These are phyloP conservation scores for Boletellus deceptivus DNA, from an alignment of 1,284 basidiomycete species.

Conservation along the genomic window DNA sequence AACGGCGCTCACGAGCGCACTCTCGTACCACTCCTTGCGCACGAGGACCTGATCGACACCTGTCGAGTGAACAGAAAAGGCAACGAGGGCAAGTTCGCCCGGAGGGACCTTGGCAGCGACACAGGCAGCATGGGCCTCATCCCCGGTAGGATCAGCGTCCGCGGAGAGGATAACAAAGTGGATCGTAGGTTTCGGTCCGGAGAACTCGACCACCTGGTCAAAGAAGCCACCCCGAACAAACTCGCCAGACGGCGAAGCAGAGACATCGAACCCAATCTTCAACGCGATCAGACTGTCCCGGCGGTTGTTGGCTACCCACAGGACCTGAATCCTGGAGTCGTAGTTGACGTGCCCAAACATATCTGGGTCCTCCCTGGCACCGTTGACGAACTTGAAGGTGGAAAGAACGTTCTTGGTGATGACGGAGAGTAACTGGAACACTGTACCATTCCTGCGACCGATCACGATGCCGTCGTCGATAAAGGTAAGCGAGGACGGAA, in stretches of 20 bases:
- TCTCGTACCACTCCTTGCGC: constrained; percentile 76
- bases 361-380: constrained; percentile 61
- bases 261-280: constrained; percentile 65
- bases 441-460: constrained; percentile 75
- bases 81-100: constrained; percentile 74
- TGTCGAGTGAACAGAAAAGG: constrained; percentile 77
- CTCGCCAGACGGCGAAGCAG: constrained; percentile 52
- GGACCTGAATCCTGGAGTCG: constrained; percentile 74
- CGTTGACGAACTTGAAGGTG: constrained; percentile 75
- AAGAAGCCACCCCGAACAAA: constrained; percentile 62
- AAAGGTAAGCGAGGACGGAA: constrained; percentile 75
- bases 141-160: constrained; percentile 73
- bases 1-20: constrained; percentile 51
- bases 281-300: constrained; percentile 79
- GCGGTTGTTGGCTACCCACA: constrained; percentile 81
- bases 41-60: constrained; percentile 83
- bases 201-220: constrained; percentile 78
- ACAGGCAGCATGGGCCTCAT: constrained; percentile 77
- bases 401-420: constrained; percentile 69
- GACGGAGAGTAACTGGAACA: constrained; percentile 72
- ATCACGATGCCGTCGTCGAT: constrained; percentile 77
- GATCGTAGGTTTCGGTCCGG: constrained; percentile 78
- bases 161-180: constrained; percentile 82
- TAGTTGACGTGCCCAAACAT: constrained; percentile 86
- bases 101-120: constrained; percentile 73